Conservation (phyloP, 768 basidiomycete genomes). For the Mycena latifolia region DNA sequence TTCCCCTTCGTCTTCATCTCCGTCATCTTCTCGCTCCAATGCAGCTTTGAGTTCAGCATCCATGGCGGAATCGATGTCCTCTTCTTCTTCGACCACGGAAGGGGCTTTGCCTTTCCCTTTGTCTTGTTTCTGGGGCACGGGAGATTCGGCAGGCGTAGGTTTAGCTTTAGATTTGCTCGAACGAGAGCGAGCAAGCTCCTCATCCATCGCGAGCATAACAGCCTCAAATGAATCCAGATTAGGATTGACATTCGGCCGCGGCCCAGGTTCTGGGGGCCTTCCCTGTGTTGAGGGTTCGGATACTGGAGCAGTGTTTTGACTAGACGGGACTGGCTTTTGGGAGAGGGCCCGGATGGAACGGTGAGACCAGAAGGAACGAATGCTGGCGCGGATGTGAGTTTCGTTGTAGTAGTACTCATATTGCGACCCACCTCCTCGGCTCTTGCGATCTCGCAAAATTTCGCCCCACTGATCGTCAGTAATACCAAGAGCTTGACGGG, state of each 20-base stretch:
- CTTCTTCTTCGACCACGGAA: slow-evolving; percentile 58
- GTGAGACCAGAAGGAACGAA: slow-evolving; percentile 65
- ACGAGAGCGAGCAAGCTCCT: slow-evolving; percentile 71
- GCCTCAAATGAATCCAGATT: slow-evolving; percentile 93
- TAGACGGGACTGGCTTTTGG: slow-evolving; percentile 12
- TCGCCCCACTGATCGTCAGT: slow-evolving; percentile 88
- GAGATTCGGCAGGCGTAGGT: slow-evolving; percentile 17
- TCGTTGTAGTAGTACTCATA: background rate
- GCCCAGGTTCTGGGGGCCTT: slow-evolving; percentile 45
- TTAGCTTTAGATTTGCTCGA: slow-evolving; percentile 41
- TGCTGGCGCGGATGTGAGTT: slow-evolving; percentile 51
- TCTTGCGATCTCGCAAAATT: slow-evolving; percentile 84
- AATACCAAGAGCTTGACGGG: slow-evolving; percentile 91
- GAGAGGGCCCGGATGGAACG: slow-evolving; percentile 30
- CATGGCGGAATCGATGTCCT: slow-evolving; percentile 89
- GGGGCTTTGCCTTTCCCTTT: slow-evolving; percentile 60
- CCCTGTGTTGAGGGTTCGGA: slow-evolving; percentile 22
- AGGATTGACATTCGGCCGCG: slow-evolving; percentile 66
- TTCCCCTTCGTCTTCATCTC: slow-evolving; percentile 66
- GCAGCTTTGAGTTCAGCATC: slow-evolving; percentile 84
- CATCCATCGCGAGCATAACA: slow-evolving; percentile 97
- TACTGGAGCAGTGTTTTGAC: slow-evolving; percentile 18
- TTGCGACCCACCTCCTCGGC: slow-evolving; percentile 75
- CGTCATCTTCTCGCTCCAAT: slow-evolving; percentile 61
- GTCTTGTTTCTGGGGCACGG: slow-evolving; percentile 25